Evolutionary conservation across 768 basidiomycete species (phyloP), one percentile per base, ranked within the genome.

Genomic region (Boletus sensibilis): DNA sequence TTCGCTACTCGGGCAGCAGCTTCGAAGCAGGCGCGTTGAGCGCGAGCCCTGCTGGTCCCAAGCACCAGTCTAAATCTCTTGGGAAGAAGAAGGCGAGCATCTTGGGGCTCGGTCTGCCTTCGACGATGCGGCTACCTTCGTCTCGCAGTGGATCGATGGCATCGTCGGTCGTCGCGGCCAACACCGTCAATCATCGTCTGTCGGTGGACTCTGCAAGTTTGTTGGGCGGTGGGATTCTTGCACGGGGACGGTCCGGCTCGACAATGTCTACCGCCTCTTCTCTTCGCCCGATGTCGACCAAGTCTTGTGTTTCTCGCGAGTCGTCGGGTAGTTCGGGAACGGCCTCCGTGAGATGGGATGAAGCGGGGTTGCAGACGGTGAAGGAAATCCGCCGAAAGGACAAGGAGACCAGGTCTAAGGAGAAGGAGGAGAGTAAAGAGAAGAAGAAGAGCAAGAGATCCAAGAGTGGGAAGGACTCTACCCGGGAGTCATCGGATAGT

Each of bases 1-100:
- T 61, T 27, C 79, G 83, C 21, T 70, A 75, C 58, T 87, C 86
- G 2, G 77, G 80, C 2, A 83, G 83, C 67, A 84, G 82, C 63
- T 90, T 89, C 62, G 88, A 90, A 65, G 80, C 81, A 1, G 88
- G 88, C n/a, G 72, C 76, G 5, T 75, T 82, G 59, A 79, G 73
- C 50, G 71, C 75, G 10, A 74, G 71, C 38, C 73, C 74, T 21
- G 62, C 61, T 25, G 68, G 60, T 2, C 55, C 63, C 21, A 67
- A 55, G 45, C 50, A 42, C 0, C 66, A 60, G n/a, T 55, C 68
- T 1, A 76, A 75, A 29, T 75, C 77, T 2, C 65, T 73, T 8
- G 74, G 81, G 1, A 79, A 77, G 65, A 86, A 83, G 79, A 88
- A 86, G 64, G 75, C 78, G 34, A 82, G 81, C 33, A 82, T 85